These are phyloP conservation scores for Aspergillus sp. DNA, from an alignment of 2,329 filamentous ascomycete genomes.

Conservation along the genomic window DNA sequence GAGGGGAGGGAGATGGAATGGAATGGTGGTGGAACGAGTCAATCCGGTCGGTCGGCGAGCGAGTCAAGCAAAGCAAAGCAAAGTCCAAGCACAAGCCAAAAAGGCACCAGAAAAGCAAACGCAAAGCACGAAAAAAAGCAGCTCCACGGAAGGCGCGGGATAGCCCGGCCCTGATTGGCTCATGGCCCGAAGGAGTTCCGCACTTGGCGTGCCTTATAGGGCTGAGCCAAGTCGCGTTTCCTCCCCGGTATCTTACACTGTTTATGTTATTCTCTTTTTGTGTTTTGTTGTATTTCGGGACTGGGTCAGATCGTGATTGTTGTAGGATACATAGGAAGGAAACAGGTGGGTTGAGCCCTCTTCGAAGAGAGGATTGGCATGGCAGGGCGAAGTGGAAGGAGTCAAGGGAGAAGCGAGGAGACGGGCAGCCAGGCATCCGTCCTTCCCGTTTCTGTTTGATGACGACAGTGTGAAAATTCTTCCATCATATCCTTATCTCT, in stretches of 20 bases:
- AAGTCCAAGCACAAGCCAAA: too few relatives aligned
- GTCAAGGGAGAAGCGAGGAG: background rate
- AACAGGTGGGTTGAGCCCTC: too few relatives aligned
- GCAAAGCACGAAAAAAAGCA: background rate
- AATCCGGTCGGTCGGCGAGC: background rate
- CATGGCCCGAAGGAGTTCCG: background rate
- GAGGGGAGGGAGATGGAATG: background rate
- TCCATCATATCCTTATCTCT: too few relatives aligned
- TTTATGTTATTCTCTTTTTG: background rate
- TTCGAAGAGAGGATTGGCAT: too few relatives aligned
- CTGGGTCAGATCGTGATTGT: background rate
- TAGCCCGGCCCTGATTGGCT: slow-evolving; percentile 1
- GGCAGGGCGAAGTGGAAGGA: too few relatives aligned
- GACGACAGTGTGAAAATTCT: too few relatives aligned
- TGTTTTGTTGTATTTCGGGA: background rate
- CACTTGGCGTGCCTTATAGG: slow-evolving; percentile 13
- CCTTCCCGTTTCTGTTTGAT: background rate
- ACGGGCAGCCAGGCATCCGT: background rate
- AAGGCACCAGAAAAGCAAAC: too few relatives aligned
- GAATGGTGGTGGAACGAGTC: background rate
- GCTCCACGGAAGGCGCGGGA: background rate
- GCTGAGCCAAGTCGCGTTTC: slow-evolving; percentile 5
- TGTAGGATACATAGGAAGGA: too few relatives aligned
- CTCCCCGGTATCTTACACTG: background rate
- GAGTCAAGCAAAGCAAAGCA: background rate